Percentiles rank a stretch among this genome's conserved stretches.
Evolutionary conservation across 805 yeast species (phyloP).

Genomic region (Teunomyces tritomae): DNA sequence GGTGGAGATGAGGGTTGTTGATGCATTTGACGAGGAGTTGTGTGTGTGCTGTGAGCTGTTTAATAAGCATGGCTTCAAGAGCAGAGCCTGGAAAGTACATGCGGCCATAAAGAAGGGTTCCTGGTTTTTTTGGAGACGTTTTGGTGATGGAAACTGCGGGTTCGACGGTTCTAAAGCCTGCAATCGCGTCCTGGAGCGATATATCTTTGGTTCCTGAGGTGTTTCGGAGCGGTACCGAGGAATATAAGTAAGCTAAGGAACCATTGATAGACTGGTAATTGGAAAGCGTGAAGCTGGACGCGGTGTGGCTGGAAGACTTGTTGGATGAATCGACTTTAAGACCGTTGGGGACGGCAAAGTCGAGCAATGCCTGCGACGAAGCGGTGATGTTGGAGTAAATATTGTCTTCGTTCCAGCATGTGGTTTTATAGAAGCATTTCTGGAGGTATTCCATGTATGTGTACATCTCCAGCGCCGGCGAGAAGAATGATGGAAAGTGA

Average conservation of each 20-base stretch:
- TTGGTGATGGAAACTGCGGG: conserved; percentile 29
- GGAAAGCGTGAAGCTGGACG: conserved; percentile 68
- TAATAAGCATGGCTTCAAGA: conserved; percentile 81
- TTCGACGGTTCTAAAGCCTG: conserved; percentile 63
- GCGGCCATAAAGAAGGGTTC: conserved; percentile 69
- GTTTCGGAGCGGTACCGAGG: conserved; percentile 54
- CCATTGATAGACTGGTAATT: conserved; percentile 70
- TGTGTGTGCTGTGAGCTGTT: conserved; percentile 54
- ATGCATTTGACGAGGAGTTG: conserved; percentile 75
- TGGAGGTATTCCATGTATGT: conserved; percentile 86
- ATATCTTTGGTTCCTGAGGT: conserved; percentile 52
- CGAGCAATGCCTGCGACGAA: conserved; percentile 67
- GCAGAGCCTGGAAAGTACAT: conserved; percentile 85
- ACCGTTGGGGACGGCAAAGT: conserved; percentile 72
- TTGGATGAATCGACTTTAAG: conserved; percentile 64
- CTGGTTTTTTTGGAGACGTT: neutral
- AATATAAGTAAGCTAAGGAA: conserved; percentile 76
- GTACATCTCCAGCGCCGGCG: conserved; percentile 47
- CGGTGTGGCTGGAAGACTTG: conserved; percentile 65
- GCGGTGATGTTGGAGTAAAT: conserved; percentile 72
- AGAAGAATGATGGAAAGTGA: neutral
- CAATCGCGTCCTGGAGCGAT: conserved; percentile 62
- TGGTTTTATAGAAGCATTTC: conserved; percentile 62
- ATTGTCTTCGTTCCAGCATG: conserved; percentile 79
- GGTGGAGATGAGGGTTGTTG: conserved; percentile 57